Conservation (phyloP, 169 alveolate genomes). For the Cryptosporidium parvum region DNA sequence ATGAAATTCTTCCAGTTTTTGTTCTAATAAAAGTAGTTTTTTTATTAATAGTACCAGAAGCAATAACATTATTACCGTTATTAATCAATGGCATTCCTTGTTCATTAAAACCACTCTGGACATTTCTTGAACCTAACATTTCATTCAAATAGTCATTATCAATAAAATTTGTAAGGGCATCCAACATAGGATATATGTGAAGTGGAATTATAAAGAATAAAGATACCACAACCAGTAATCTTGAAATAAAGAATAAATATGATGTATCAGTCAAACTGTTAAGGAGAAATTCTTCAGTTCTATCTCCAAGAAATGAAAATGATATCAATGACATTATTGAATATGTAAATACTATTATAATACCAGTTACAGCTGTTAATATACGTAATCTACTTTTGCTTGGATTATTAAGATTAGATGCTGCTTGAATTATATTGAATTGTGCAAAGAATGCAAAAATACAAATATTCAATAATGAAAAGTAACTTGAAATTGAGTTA, state of each 20-base stretch:
- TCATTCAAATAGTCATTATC: conserved; percentile 32
- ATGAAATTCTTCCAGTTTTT: conserved; percentile 50
- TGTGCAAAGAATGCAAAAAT: conserved; percentile 66
- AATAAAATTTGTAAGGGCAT: conserved; percentile 52
- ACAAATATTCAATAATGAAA: conserved; percentile 57
- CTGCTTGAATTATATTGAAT: conserved; percentile 58
- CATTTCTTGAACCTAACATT: conserved; percentile 3
- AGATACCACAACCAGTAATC: conserved; percentile 14
- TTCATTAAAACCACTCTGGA: background rate
- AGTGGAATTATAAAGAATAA: conserved; percentile 53
- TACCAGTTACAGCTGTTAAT: conserved; percentile 49
- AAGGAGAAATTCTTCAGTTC: conserved; percentile 29
- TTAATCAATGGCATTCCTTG: conserved; percentile 10
- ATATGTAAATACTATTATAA: conserved; percentile 53
- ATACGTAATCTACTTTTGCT: conserved; percentile 21
- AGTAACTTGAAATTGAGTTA: conserved; percentile 6
- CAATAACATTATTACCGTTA: background rate
- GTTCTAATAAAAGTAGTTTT: conserved; percentile 27
- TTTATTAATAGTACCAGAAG: background rate
- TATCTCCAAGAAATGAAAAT: conserved; percentile 30
- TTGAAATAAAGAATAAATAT: conserved; percentile 6
- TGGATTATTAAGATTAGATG: conserved; percentile 32
- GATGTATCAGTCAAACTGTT: background rate
- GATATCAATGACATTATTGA: conserved; percentile 23
- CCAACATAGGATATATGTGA: conserved; percentile 71